Base-by-base conservation (phyloP, 768 basidiomycete species). In the Russula griseocarnosa region DNA sequence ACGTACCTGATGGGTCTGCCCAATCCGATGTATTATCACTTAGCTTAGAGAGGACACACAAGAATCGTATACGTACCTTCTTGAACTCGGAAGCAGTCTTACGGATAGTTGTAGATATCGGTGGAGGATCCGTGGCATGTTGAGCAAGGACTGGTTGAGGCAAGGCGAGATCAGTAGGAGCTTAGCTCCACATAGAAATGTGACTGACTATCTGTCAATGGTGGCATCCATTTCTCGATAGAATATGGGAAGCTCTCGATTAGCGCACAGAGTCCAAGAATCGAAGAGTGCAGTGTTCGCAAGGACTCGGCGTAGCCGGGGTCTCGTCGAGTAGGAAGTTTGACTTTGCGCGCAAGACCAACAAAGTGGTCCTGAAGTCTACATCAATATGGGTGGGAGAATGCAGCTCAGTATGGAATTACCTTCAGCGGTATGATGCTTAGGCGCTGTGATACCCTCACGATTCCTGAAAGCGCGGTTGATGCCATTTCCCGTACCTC, bases 401-500 rank as follows among this genome's bases (percentile, higher is more conserved):
- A 73, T 9, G 14, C 5, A 28, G 20, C 49, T 46, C 26, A 7
- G 42, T 46, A 44, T 44, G 55, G 55, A 26, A 74, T 67, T 70
- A 90, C 91, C 83, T 90, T 93, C 68, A 96, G 76, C 1, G 90
- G 87, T 53, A 90, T 77, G 69, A 95, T 93, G 71, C 85, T 90
- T 66, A 92, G 85, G 61, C 92, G 82, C 71, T 94, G 92, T n/a
- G 93, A 94, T 70, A 91, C 94, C 66, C 94, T 81, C 59, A 97
- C 82, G 66, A 97, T 86, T 10, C 92, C 89, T 32, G 92, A 90
- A 51, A 97, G 77, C 47, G 87, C 87, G 76, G 87, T 87, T 5
- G 91, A 90, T 26, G 92, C 90, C 84, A 90, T 94, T 73, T 93
- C 90, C 67, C 94, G 83, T 46, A 97, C 94, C 76, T 97, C 94